Conservation (phyloP, 345 rosid species). For the Bruguiera parviflora region DNA sequence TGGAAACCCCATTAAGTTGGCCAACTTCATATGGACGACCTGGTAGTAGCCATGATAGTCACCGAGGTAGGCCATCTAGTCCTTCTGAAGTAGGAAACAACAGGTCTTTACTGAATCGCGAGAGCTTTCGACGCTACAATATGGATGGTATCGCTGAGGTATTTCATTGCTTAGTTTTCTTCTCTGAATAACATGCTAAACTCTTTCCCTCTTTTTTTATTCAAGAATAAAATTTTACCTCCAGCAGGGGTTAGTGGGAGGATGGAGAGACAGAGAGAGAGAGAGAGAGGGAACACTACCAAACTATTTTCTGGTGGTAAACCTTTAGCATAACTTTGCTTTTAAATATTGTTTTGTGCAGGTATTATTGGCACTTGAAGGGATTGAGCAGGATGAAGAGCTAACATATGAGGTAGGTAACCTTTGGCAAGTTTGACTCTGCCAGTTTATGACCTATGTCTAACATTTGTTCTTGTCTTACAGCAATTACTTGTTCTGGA, state of each 20-base stretch:
- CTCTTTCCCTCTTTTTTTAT: too few relatives aligned
- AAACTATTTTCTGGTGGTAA: neutral
- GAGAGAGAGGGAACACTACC: neutral
- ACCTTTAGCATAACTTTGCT: too few relatives aligned
- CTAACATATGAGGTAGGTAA: constrained; percentile 66
- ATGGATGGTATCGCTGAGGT: constrained; percentile 95
- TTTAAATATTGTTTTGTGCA: constrained; percentile 23
- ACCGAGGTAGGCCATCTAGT: constrained; percentile 48
- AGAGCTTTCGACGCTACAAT: constrained; percentile 54
- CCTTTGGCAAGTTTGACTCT: constrained; percentile 16
- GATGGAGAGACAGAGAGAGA: neutral
- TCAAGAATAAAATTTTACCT: too few relatives aligned
- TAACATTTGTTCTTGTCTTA: constrained; percentile 19
- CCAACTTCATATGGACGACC: neutral
- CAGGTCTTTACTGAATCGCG: constrained; percentile 43
- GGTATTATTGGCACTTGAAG: constrained; percentile 83
- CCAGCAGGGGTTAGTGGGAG: too few relatives aligned
- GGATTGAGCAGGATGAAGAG: constrained; percentile 85
- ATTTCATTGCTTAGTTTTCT: constrained; percentile 3
- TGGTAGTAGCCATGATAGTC: constrained; percentile 36
- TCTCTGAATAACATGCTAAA: neutral
- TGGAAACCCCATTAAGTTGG: constrained; percentile 28
- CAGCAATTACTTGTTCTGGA: constrained; percentile 89
- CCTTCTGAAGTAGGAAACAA: constrained; percentile 48
- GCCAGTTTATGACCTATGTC: neutral